phyloP scores from a whole-genome alignment of 768 basidiomycete species.

The Auricularia cornea region DNA sequence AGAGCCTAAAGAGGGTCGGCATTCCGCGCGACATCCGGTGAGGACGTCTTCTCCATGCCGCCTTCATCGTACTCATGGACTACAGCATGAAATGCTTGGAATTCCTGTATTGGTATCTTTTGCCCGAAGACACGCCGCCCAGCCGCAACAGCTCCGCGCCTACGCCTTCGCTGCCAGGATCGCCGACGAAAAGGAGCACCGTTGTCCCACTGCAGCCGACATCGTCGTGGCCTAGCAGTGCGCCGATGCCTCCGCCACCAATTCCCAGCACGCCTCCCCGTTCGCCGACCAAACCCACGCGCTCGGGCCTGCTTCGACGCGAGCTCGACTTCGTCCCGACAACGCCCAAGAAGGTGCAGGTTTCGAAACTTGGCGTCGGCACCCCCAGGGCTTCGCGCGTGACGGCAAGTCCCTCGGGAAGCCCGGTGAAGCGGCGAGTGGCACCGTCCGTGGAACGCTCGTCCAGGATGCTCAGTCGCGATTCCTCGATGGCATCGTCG shows the following conservation, averaged over 20 bases:
- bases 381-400: slow-evolving; percentile 13
- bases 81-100: slow-evolving; percentile 91
- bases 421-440: not conserved
- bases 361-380: slow-evolving; percentile 24
- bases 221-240: slow-evolving; percentile 6
- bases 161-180: slow-evolving; percentile 9
- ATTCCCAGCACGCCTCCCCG: slow-evolving; percentile 9
- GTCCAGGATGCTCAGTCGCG: not conserved
- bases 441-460: not conserved
- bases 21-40: slow-evolving; percentile 86
- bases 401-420: not conserved
- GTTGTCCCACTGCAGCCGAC: slow-evolving; percentile 5
- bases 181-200: slow-evolving; percentile 8
- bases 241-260: slow-evolving; percentile 12
- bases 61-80: not conserved
- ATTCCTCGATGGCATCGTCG: not conserved
- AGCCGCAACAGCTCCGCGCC: slow-evolving; percentile 10
- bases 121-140: slow-evolving; percentile 56
- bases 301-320: slow-evolving; percentile 51
- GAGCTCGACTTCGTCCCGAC: slow-evolving; percentile 68
- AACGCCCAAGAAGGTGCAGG: slow-evolving; percentile 54
- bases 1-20: slow-evolving; percentile 74
- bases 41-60: slow-evolving; percentile 13
- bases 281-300: slow-evolving; percentile 6
- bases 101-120: slow-evolving; percentile 88